Conservation (phyloP, 176 grass and related monocot species). For the Oryza coarctata region DNA sequence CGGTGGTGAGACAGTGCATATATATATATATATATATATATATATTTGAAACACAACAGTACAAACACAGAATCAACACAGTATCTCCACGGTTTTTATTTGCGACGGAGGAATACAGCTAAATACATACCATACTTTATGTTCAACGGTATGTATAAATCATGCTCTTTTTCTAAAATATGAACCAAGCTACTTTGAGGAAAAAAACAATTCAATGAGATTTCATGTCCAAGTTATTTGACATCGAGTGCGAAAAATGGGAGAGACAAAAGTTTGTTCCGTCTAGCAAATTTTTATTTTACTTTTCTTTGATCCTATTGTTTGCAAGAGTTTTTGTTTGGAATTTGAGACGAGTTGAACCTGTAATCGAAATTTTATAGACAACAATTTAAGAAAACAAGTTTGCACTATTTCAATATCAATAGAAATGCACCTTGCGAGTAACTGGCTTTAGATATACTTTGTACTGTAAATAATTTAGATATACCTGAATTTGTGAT, state of each 20-base stretch:
- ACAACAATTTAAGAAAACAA: neutral
- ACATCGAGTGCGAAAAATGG: neutral
- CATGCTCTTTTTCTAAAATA: neutral
- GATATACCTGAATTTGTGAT: neutral
- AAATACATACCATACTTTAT: too few relatives aligned
- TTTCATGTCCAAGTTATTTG: neutral
- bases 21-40: too few relatives aligned
- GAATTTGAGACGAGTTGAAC: neutral
- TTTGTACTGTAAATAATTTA: neutral
- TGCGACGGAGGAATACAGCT: too few relatives aligned
- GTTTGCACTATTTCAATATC: neutral
- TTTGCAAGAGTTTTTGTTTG: neutral
- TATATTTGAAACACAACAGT: too few relatives aligned
- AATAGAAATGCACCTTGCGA: neutral
- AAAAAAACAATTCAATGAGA: neutral
- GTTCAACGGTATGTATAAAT: neutral
- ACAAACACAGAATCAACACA: too few relatives aligned
- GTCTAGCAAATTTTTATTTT: neutral
- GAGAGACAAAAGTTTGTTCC: neutral
- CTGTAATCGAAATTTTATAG: neutral
- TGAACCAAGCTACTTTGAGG: neutral
- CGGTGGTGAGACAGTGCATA: neutral
- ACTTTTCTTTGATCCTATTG: neutral
- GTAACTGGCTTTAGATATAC: neutral
- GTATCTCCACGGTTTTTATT: neutral